Base-by-base conservation (phyloP, 176 grass and related monocot species). In the Cenchrus purpureus region DNA sequence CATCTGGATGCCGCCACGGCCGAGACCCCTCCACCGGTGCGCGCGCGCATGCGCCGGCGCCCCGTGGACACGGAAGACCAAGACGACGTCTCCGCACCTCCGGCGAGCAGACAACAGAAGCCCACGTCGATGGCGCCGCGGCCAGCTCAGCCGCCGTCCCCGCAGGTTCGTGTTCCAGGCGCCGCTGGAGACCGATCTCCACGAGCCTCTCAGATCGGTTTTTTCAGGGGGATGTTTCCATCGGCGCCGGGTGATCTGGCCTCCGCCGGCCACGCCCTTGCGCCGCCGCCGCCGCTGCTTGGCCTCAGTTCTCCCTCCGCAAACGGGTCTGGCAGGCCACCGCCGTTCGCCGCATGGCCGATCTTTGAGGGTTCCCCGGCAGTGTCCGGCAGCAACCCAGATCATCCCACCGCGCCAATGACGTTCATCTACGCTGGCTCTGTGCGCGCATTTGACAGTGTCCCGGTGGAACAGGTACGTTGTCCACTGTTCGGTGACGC, bases 371-470 rank as follows among this genome's bases (percentile, higher is more conserved):
- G 37, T 1, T 67, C 37, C 13, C 31, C 12, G 28, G 64, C 64
- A 20, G 37, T 17, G 9, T 42, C 40, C 17, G 1, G 40, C 37
- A 45, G 66, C 40, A 20, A 0, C 17, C 68, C 9, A 2, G 65
- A 68, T 42, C 34, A 19, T 68, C 19, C 65, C 65, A 68, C 79
- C 13, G 63, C 75, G 31, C 79, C 89, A 19, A 42, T 90, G 61
- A 90, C 84, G 69, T 91, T 95, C 53, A 90, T 93, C 76, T 93
- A 89, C 71, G 78, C 69, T 2, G 94, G 89, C 42, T 68, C 84
- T 11, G 84, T 88, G 54, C 79, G 56, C 49, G 84, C 77, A 46
- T 88, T 86, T 40, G 79, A 86, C 67, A 87, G 90, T n/a, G 79
- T 88, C 19, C 59, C 85, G 7, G 25, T 76, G 60, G 91, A 97